These are phyloP conservation scores for Cystobasidium onofrii DNA, from an alignment of 768 basidiomycete species.

Conservation along the genomic window DNA sequence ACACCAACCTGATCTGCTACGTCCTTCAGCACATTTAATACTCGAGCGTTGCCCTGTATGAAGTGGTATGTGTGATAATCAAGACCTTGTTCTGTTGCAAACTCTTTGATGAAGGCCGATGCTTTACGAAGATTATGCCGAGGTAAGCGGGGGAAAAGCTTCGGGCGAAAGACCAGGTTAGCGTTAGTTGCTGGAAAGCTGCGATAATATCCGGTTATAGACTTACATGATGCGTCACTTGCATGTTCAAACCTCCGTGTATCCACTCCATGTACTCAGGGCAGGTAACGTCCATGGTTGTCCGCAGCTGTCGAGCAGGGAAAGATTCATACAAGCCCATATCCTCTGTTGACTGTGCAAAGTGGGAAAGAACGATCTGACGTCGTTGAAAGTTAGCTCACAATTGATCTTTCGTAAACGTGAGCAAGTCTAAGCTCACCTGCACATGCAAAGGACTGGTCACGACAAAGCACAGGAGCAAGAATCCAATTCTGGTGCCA, in stretches of 20 bases:
- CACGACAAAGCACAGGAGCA: constrained; percentile 73
- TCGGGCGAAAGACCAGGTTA: background rate
- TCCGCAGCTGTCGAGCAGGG: constrained; percentile 84
- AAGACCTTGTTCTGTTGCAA: constrained; percentile 62
- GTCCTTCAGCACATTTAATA: constrained; percentile 66
- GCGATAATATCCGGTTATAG: background rate
- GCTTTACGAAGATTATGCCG: constrained; percentile 83
- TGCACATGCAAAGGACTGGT: constrained; percentile 91
- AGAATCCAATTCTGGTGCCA: constrained; percentile 61
- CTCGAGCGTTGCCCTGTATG: constrained; percentile 72
- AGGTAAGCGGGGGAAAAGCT: constrained; percentile 84
- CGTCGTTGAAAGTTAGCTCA: background rate
- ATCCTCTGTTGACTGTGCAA: constrained; percentile 75
- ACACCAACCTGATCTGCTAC: constrained; percentile 84
- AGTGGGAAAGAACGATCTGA: constrained; percentile 90
- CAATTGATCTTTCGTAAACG: too few species aligned
- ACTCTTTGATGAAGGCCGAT: constrained; percentile 73
- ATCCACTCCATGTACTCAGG: constrained; percentile 71
- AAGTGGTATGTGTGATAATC: constrained; percentile 89
- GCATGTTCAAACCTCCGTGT: constrained; percentile 94
- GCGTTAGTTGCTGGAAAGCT: background rate
- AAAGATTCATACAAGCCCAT: constrained; percentile 86
- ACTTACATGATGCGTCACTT: constrained; percentile 65
- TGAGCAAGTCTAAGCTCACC: constrained; percentile 55
- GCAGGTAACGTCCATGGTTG: constrained; percentile 94